These are phyloP conservation scores for Coprinopsis strossmayeri DNA, from an alignment of 768 basidiomycete species.

Conservation along the genomic window DNA sequence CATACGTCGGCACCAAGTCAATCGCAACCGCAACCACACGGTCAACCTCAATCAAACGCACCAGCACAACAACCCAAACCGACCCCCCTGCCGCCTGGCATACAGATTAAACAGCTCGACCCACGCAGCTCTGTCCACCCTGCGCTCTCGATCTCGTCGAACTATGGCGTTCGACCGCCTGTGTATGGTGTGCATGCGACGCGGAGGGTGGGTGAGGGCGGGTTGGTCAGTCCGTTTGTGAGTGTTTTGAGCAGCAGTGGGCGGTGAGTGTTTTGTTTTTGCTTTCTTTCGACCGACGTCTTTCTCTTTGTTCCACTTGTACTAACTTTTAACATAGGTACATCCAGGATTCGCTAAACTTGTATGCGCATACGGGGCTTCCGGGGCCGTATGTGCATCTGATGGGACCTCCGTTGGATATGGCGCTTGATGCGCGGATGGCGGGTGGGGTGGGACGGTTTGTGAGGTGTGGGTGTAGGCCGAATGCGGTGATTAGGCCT, in stretches of 20 bases:
- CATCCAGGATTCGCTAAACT: slow-evolving; percentile 74
- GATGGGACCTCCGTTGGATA: slow-evolving; percentile 66
- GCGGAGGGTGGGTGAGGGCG: slow-evolving; percentile 42
- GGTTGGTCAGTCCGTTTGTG: no score
- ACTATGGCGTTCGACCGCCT: slow-evolving; percentile 44
- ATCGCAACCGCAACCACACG: slow-evolving; percentile 13
- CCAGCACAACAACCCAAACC: neutral
- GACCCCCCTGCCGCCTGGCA: neutral
- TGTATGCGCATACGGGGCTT: slow-evolving; percentile 77
- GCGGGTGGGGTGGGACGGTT: slow-evolving; percentile 60
- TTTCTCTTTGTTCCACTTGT: slow-evolving; percentile 58
- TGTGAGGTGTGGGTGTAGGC: slow-evolving; percentile 58
- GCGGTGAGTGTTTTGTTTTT: no score
- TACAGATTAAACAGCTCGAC: slow-evolving; percentile 12
- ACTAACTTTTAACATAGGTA: slow-evolving; percentile 59
- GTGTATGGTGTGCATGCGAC: slow-evolving; percentile 64
- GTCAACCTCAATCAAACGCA: slow-evolving; percentile 14
- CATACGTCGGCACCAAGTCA: no score
- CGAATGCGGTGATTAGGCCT: slow-evolving; percentile 58
- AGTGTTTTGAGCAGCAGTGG: no score
- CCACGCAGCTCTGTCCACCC: slow-evolving; percentile 24
- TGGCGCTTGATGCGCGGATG: slow-evolving; percentile 76
- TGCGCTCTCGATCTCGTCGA: slow-evolving; percentile 27
- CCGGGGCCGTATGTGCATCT: slow-evolving; percentile 82
- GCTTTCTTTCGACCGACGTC: no score